Conservation (phyloP, 768 basidiomycete genomes). For the Tylopilus subfusipes region DNA sequence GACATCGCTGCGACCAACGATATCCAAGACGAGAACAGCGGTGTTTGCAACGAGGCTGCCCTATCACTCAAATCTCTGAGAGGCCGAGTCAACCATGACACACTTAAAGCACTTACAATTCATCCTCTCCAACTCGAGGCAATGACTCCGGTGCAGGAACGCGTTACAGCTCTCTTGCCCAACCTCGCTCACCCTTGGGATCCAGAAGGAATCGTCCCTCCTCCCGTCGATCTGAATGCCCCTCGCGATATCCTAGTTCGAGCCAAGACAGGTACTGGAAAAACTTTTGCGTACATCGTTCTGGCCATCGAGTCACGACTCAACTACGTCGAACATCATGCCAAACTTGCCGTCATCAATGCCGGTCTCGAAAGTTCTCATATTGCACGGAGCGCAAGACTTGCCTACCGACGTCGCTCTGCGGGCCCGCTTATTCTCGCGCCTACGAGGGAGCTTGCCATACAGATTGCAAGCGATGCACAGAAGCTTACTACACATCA, state of each 20-base stretch:
- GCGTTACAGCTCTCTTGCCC: constrained; percentile 75
- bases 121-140: constrained; percentile 61
- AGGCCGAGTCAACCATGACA: constrained; percentile 36
- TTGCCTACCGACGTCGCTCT: constrained; percentile 40
- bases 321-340: constrained; percentile 48
- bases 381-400: constrained; percentile 31
- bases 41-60: background rate
- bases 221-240: constrained; percentile 4
- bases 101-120: constrained; percentile 57
- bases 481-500: constrained; percentile 59
- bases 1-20: background rate
- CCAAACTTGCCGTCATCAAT: constrained; percentile 39
- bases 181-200: constrained; percentile 55
- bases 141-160: constrained; percentile 82
- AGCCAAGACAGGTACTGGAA: constrained; percentile 87
- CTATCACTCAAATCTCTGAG: constrained; percentile 37
- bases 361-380: constrained; percentile 36
- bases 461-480: constrained; percentile 86
- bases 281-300: constrained; percentile 84
- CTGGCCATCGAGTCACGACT: constrained; percentile 80
- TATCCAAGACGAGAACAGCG: background rate
- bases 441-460: constrained; percentile 87
- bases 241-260: constrained; percentile 77
- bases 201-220: constrained; percentile 24
- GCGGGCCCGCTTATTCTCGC: constrained; percentile 80